These are phyloP conservation scores for Magnusiomyces fungicola DNA, from an alignment of 1,139 yeast species.

Conservation along the genomic window DNA sequence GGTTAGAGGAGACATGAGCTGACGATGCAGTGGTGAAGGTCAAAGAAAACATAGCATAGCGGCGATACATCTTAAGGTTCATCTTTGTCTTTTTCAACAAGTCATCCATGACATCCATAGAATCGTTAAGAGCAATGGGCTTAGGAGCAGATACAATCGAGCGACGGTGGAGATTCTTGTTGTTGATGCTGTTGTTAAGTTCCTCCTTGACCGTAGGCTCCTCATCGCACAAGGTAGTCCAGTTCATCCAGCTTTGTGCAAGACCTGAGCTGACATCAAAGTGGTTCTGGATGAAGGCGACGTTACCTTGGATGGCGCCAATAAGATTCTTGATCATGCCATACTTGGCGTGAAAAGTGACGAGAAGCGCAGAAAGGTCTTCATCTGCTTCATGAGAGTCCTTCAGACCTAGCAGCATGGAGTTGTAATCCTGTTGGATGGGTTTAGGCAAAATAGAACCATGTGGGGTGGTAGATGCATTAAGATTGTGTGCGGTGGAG, in stretches of 20 bases:
- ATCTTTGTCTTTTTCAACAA: neutral
- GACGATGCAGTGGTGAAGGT: slow-evolving; percentile 23
- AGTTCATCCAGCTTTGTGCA: slow-evolving; percentile 24
- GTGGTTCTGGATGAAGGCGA: slow-evolving; percentile 20
- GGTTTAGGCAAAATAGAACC: too few species aligned
- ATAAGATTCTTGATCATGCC: slow-evolving; percentile 20
- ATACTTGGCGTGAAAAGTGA: slow-evolving; percentile 20
- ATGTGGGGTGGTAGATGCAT: neutral
- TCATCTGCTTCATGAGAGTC: slow-evolving; percentile 21
- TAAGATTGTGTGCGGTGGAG: neutral
- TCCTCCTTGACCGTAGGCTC: too few species aligned
- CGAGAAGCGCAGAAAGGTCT: slow-evolving; percentile 19
- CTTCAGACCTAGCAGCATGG: slow-evolving; percentile 16
- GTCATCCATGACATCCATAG: neutral
- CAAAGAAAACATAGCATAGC: slow-evolving; percentile 23
- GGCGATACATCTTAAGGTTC: slow-evolving; percentile 10
- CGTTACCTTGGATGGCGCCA: slow-evolving; percentile 19
- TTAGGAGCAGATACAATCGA: too few species aligned
- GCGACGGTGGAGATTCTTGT: too few species aligned
- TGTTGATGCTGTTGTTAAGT: too few species aligned
- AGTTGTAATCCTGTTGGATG: slow-evolving; percentile 11
- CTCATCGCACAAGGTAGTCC: slow-evolving; percentile 17
- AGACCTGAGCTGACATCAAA: slow-evolving; percentile 22
- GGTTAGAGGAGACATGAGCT: slow-evolving; percentile 22
- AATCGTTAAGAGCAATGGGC: too few species aligned